phyloP scores from a whole-genome alignment of 176 grass and related monocot genomes.

The Zea luxurians region DNA sequence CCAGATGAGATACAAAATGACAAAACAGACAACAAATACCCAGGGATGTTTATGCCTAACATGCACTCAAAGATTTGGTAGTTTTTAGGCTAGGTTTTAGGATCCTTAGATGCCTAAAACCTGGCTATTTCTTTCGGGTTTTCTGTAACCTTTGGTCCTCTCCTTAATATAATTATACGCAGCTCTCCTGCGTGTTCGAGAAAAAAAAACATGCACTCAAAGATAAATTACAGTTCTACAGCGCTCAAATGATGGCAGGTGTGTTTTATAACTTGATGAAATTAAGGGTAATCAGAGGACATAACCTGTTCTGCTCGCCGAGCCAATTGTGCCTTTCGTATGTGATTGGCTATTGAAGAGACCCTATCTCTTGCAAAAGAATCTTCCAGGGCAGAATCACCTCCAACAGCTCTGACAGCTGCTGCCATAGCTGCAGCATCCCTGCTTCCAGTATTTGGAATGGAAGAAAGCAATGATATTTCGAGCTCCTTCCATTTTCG shows the following conservation, averaged over 20 bases:
- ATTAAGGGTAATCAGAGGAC: neutral
- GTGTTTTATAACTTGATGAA: neutral
- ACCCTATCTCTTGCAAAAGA: conserved; percentile 97
- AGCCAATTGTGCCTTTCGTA: conserved; percentile 79
- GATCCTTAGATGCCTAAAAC: too few species aligned
- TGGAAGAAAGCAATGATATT: conserved; percentile 84
- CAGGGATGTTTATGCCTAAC: neutral
- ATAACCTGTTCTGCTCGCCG: conserved; percentile 88
- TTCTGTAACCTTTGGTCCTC: too few species aligned
- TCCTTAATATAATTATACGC: too few species aligned
- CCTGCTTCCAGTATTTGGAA: conserved; percentile 93
- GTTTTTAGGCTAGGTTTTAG: too few species aligned
- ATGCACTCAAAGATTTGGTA: conserved; percentile 5
- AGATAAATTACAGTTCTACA: neutral
- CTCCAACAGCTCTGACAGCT: conserved; percentile 91
- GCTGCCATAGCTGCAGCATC: conserved; percentile 99
- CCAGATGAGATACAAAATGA: conserved; percentile 12
- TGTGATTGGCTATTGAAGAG: conserved; percentile 77
- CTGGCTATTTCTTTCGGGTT: too few species aligned
- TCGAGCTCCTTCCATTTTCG: conserved; percentile 99
- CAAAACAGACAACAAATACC: conserved; percentile 16
- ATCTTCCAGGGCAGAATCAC: conserved; percentile 86
- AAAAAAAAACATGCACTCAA: conserved; percentile 1
- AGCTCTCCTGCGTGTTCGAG: too few species aligned
- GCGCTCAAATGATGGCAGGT: neutral